phyloP scores from a whole-genome alignment of 164 flowering plant species.

The Liquidambar formosana region DNA sequence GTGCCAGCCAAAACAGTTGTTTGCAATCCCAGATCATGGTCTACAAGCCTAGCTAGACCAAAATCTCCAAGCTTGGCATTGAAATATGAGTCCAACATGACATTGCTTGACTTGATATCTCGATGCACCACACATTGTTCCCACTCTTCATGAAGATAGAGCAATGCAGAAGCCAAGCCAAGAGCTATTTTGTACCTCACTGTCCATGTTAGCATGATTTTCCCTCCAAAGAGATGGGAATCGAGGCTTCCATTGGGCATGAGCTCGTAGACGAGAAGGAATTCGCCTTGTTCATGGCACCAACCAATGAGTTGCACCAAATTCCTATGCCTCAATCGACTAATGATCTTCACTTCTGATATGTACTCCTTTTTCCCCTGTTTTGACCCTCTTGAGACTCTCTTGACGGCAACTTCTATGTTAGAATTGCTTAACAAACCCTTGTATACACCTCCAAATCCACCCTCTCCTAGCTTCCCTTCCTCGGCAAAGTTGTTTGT shows the following conservation, averaged over 20 bases:
- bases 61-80: conserved; percentile 59
- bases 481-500: conserved; percentile 30
- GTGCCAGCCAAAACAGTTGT: conserved; percentile 56
- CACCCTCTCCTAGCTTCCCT: conserved; percentile 38
- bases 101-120: conserved; percentile 53
- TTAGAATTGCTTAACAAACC: conserved; percentile 27
- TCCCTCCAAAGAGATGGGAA: conserved; percentile 35
- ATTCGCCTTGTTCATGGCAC: conserved; percentile 46
- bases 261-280: conserved; percentile 54
- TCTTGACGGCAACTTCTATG: conserved; percentile 36
- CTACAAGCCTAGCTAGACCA: conserved; percentile 48
- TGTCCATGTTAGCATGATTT: conserved; percentile 25
- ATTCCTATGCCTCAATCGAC: conserved; percentile 48
- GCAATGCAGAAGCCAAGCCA: conserved; percentile 48
- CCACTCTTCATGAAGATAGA: conserved; percentile 57
- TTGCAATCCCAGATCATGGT: conserved; percentile 40
- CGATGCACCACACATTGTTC: conserved; percentile 59
- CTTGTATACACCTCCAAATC: conserved; percentile 42
- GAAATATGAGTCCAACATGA: conserved; percentile 49
- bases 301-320: conserved; percentile 54
- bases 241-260: conserved; percentile 58
- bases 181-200: conserved; percentile 41
- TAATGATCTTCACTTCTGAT: conserved; percentile 51
- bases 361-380: conserved; percentile 52
- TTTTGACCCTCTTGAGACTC: conserved; percentile 37